Conservation (phyloP, 1,139 yeast genomes). For the Yamadazyma pseudoaaseri region DNA sequence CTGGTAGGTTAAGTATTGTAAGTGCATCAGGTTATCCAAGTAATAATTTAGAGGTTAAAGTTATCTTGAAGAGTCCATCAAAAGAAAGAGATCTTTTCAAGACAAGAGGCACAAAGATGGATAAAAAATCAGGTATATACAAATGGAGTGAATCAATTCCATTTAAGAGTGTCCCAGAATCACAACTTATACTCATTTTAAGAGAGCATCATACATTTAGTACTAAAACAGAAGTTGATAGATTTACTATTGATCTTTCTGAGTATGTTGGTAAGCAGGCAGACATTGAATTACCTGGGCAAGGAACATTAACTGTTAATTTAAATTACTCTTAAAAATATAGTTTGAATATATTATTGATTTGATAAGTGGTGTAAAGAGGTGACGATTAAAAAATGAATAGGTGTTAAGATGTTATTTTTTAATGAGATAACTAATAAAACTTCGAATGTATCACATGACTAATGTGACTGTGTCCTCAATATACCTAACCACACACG, state of each 20-base stretch:
- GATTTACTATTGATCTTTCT: slow-evolving; percentile 41
- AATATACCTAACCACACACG: slow-evolving; percentile 4
- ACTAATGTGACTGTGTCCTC: slow-evolving; percentile 15
- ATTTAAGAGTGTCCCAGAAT: slow-evolving; percentile 65
- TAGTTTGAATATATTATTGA: not conserved
- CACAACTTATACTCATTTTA: slow-evolving; percentile 56
- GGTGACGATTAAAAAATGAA: too few species aligned
- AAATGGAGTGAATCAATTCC: slow-evolving; percentile 66
- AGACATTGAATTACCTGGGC: slow-evolving; percentile 25
- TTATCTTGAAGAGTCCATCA: slow-evolving; percentile 48
- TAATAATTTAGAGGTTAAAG: slow-evolving; percentile 47
- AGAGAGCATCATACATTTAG: slow-evolving; percentile 75
- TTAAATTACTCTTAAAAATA: slow-evolving; percentile 21
- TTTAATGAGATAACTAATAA: too few species aligned
- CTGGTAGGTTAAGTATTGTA: slow-evolving; percentile 56
- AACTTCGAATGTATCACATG: slow-evolving; percentile 11
- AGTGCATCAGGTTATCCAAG: slow-evolving; percentile 35
- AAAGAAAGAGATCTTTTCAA: slow-evolving; percentile 61
- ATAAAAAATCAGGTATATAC: slow-evolving; percentile 43
- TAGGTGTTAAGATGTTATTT: too few species aligned
- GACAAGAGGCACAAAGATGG: slow-evolving; percentile 58
- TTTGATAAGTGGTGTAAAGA: too few species aligned
- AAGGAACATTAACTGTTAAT: slow-evolving; percentile 32
- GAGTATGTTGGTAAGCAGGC: slow-evolving; percentile 36
- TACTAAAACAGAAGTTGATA: slow-evolving; percentile 64